phyloP scores from a whole-genome alignment of 2,329 filamentous ascomycete genomes.

The Xylaria sp. region DNA sequence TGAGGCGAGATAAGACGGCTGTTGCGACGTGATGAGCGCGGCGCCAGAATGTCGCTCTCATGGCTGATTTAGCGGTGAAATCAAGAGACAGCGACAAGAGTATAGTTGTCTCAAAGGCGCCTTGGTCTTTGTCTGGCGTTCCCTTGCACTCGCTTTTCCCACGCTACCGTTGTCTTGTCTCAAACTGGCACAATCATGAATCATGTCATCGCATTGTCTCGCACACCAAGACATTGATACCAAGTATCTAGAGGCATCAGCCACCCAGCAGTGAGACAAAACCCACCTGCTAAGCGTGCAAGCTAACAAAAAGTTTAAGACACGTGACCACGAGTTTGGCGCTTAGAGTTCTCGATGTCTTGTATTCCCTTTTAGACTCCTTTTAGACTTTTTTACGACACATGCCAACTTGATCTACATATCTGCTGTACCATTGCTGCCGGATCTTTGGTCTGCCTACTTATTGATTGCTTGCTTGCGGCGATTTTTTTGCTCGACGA shows the following conservation, averaged over 20 bases:
- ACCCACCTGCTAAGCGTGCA: constrained; percentile 3
- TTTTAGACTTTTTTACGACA: not conserved
- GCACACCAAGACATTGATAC: not conserved
- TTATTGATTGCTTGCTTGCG: constrained; percentile 7
- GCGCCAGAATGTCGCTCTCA: constrained; percentile 9
- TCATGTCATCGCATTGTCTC: constrained; percentile 9
- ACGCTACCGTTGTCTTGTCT: constrained; percentile 9
- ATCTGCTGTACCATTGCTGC: not conserved
- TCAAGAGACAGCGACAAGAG: not conserved
- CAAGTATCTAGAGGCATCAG: too few relatives aligned
- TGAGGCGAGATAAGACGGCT: not conserved
- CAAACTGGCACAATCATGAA: not conserved
- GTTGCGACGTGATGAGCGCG: not conserved
- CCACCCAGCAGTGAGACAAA: not conserved
- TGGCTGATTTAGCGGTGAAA: constrained; percentile 9
- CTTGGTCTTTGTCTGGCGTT: not conserved
- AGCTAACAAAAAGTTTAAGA: constrained; percentile 9
- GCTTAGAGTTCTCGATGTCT: not conserved
- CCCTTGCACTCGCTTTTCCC: not conserved
- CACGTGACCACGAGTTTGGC: constrained; percentile 7
- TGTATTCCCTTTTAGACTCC: not conserved
- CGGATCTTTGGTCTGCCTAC: not conserved
- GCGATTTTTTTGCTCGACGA: constrained; percentile 1
- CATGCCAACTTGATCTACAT: not conserved
- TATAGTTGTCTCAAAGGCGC: not conserved